phyloP scores from a whole-genome alignment of 768 basidiomycete genomes.

The Asterophora lycoperdoides region DNA sequence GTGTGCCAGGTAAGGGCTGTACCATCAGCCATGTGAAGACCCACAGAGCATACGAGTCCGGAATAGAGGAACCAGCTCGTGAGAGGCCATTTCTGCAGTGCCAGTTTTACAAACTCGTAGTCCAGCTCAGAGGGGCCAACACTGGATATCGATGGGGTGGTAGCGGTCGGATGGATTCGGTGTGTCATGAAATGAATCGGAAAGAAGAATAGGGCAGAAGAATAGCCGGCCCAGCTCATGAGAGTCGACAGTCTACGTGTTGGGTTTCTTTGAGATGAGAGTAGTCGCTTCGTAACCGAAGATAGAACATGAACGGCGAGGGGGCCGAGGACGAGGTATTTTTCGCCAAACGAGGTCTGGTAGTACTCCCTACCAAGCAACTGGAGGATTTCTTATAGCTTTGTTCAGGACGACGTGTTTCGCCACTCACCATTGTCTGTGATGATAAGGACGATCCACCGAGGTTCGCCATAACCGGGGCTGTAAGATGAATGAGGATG shows the following conservation, averaged over 20 bases:
- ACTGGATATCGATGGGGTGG: conserved; percentile 44
- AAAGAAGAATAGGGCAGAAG: conserved; percentile 50
- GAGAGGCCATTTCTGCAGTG: conserved; percentile 56
- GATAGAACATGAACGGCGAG: conserved; percentile 61
- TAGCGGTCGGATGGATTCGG: conserved; percentile 49
- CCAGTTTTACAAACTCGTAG: conserved; percentile 79
- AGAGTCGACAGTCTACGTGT: conserved; percentile 35
- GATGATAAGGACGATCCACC: conserved; percentile 69
- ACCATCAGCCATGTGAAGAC: conserved; percentile 65
- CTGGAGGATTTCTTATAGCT: conserved; percentile 31
- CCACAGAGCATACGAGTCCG: conserved; percentile 52
- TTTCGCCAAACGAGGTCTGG: conserved; percentile 67
- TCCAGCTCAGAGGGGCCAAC: conserved; percentile 76
- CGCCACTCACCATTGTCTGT: conserved; percentile 61
- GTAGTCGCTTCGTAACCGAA: conserved; percentile 54
- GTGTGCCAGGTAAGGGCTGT: conserved; percentile 46
- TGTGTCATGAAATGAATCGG: conserved; percentile 70
- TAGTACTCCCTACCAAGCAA: conserved; percentile 85
- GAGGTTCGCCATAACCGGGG: conserved; percentile 66
- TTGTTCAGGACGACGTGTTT: not conserved
- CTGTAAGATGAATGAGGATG: conserved; percentile 72
- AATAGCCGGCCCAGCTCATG: conserved; percentile 63
- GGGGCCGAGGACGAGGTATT: conserved; percentile 62
- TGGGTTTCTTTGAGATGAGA: conserved; percentile 33
- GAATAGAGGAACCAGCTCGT: conserved; percentile 60